A percentile compares a stretch with the other conserved stretches of the same genome.
Conservation (phyloP, 2,329 filamentous ascomycete genomes). For the Phialophora macrospora region DNA sequence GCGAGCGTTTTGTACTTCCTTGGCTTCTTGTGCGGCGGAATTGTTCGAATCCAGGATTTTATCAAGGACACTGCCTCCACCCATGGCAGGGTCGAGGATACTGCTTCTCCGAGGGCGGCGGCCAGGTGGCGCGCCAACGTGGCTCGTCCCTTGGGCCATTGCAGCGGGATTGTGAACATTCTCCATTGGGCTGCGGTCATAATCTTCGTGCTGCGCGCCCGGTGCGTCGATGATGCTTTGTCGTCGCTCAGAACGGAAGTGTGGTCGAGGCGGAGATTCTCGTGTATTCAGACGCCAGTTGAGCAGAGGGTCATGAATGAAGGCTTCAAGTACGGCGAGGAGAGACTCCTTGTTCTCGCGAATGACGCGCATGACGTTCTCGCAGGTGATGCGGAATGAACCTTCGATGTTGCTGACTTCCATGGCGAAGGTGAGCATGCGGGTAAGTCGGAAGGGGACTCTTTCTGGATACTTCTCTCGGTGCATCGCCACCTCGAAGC, state of each 20-base stretch:
- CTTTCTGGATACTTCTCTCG: conserved; percentile 98
- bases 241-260: conserved; percentile 65
- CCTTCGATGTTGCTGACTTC: conserved; percentile 99
- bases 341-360: conserved; percentile 97
- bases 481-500: conserved; percentile 99
- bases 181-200: conserved; percentile 42
- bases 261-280: conserved; percentile 64
- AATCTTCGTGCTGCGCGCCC: conserved; percentile 41
- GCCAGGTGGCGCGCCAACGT: conserved; percentile 39
- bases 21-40: conserved; percentile 45
- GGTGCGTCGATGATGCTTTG: conserved; percentile 59
- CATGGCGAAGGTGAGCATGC: conserved; percentile 99
- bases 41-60: conserved; percentile 47
- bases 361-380: conserved; percentile 96
- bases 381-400: conserved; percentile 96
- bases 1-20: conserved; percentile 88
- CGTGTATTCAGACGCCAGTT: conserved; percentile 84
- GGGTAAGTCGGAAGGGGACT: conserved; percentile 94
- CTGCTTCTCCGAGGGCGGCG: conserved; percentile 67
- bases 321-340: conserved; percentile 97
- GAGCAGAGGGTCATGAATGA: conserved; percentile 98
- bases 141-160: conserved; percentile 49
- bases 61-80: conserved; percentile 50
- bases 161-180: conserved; percentile 39
- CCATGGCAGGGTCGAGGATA: conserved; percentile 62